These are phyloP conservation scores for Colletotrichum gloeosporioides DNA, from an alignment of 2,329 filamentous ascomycete species.

Conservation along the genomic window DNA sequence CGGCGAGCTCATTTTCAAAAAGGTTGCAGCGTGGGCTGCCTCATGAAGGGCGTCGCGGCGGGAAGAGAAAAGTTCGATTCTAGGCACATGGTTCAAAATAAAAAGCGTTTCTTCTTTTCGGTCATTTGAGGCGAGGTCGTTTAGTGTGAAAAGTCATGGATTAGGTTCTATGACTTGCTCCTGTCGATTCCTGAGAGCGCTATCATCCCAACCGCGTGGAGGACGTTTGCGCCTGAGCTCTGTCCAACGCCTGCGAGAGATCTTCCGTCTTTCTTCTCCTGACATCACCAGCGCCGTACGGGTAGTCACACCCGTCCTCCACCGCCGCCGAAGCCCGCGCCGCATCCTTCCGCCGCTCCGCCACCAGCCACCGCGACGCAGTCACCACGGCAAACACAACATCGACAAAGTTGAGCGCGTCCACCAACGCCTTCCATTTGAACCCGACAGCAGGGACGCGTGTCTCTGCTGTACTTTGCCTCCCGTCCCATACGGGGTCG, in stretches of 20 bases:
- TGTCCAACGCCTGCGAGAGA: neutral
- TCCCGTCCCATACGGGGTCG: neutral
- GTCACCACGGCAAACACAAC: neutral
- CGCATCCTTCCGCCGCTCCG: neutral
- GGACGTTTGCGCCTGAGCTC: neutral
- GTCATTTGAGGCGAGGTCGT: accelerated
- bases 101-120: neutral
- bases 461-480: accelerated
- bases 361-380: neutral
- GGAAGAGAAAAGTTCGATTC: neutral
- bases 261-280: neutral
- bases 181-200: neutral
- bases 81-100: neutral
- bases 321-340: neutral
- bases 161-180: neutral
- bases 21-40: neutral
- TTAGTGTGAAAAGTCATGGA: neutral
- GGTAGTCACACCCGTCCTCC: neutral
- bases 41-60: neutral
- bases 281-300: neutral
- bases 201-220: neutral
- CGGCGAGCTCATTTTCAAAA: neutral
- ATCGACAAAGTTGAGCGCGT: neutral
- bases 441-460: neutral
- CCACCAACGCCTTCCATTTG: neutral